Conservation (phyloP, 2,329 filamentous ascomycete genomes). For the Neofusicoccum cordaticola region DNA sequence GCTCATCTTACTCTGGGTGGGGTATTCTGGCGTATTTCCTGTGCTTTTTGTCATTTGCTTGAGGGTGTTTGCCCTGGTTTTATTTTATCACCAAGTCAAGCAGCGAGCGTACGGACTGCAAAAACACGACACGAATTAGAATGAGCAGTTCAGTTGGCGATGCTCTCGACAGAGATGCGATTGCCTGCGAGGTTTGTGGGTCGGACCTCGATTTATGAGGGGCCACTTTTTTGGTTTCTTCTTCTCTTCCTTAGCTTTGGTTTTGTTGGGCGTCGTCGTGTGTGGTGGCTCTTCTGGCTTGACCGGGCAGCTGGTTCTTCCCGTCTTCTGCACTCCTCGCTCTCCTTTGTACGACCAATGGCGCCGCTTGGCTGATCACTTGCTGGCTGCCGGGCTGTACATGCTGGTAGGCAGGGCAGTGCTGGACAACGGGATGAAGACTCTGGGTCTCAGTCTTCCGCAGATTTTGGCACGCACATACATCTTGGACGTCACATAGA, state of each 20-base stretch:
- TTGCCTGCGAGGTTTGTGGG: background rate
- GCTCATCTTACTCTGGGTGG: background rate
- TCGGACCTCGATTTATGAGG: background rate
- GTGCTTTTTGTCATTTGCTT: constrained; percentile 7
- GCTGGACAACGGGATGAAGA: too few species aligned
- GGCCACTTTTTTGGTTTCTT: background rate
- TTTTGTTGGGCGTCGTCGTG: background rate
- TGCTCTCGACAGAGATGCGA: background rate
- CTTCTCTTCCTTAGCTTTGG: background rate
- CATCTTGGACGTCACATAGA: background rate
- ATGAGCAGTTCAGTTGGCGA: background rate
- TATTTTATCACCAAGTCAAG: background rate
- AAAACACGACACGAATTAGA: constrained; percentile 11
- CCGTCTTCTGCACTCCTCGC: background rate
- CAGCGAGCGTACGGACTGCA: constrained; percentile 1
- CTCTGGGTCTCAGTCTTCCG: background rate
- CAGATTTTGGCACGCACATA: background rate
- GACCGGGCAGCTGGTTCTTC: background rate
- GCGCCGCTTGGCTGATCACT: background rate
- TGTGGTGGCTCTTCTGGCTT: constrained; percentile 1
- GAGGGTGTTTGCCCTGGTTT: background rate
- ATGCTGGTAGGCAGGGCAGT: too few species aligned
- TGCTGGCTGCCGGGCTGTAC: constrained; percentile 5
- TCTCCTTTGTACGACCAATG: background rate
- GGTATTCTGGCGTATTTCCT: constrained; percentile 3